Evolutionary conservation across 1,284 basidiomycete genomes (phyloP).

Genomic region (Moesziomyces sp.): DNA sequence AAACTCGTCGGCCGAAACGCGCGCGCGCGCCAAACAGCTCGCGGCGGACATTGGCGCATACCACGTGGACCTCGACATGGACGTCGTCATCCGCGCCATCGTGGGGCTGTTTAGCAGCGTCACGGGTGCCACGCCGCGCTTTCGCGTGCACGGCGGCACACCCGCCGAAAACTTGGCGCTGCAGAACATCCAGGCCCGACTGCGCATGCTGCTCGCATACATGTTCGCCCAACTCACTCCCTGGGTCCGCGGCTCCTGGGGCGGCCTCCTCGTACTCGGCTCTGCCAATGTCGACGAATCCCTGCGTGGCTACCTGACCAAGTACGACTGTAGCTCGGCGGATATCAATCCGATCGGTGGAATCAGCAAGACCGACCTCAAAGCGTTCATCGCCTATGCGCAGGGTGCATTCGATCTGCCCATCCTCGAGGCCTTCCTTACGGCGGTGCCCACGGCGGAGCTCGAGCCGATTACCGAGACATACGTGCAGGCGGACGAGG

Average conservation of each 20-base stretch:
- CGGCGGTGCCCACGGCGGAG: slow-evolving; percentile 93
- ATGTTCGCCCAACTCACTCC: slow-evolving; percentile 95
- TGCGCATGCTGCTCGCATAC: slow-evolving; percentile 96
- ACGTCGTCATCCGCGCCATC: slow-evolving; percentile 85
- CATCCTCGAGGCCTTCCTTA: slow-evolving; percentile 82
- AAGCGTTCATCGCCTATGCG: slow-evolving; percentile 91
- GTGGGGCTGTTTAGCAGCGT: slow-evolving; percentile 84
- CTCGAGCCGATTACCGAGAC: slow-evolving; percentile 93
- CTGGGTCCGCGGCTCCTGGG: slow-evolving; percentile 85
- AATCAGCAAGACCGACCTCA: slow-evolving; percentile 96
- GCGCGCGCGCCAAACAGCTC: slow-evolving; percentile 84
- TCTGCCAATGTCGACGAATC: slow-evolving; percentile 99
- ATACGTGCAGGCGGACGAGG: slow-evolving; percentile 96
- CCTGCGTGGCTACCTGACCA: slow-evolving; percentile 95
- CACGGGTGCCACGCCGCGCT: slow-evolving; percentile 83
- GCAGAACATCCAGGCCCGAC: slow-evolving; percentile 95
- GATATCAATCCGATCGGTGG: slow-evolving; percentile 98
- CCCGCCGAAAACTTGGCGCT: slow-evolving; percentile 91
- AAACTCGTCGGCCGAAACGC: slow-evolving; percentile 89
- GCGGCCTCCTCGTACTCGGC: slow-evolving; percentile 91
- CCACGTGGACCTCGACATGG: slow-evolving; percentile 96
- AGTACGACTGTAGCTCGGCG: slow-evolving; percentile 84
- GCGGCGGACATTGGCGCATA: slow-evolving; percentile 83
- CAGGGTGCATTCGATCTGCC: slow-evolving; percentile 82
- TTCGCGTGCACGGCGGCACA: slow-evolving; percentile 87